Conservation (phyloP, 1,284 basidiomycete species). For the Tremellales sp. region DNA sequence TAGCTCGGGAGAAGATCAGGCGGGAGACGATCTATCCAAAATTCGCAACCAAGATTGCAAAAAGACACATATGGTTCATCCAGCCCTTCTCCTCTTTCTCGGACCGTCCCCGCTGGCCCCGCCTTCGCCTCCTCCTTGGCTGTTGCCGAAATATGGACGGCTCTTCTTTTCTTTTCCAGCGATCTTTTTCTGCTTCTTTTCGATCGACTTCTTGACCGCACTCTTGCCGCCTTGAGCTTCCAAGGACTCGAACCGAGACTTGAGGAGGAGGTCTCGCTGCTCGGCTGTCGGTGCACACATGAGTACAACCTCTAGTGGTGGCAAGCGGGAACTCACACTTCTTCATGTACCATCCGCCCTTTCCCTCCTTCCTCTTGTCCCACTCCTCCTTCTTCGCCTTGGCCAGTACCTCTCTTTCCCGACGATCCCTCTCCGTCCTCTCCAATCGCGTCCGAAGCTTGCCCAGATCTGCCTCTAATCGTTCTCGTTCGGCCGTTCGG, state of each 20-base stretch:
- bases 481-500: constrained; percentile 65
- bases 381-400: constrained; percentile 64
- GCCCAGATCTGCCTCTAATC: constrained; percentile 74
- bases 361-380: constrained; percentile 69
- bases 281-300: constrained; percentile 55
- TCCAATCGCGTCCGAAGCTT: constrained; percentile 74
- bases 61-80: too few relatives aligned
- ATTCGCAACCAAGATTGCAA: too few relatives aligned
- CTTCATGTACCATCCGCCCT: constrained; percentile 84
- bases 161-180: constrained; percentile 84
- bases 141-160: constrained; percentile 60
- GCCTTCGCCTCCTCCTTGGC: constrained; percentile 13
- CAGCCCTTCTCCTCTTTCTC: constrained; percentile 7
- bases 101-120: constrained; percentile 10
- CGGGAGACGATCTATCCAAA: too few relatives aligned
- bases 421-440: constrained; percentile 63
- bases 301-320: constrained; percentile 1
- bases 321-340: constrained; percentile 53
- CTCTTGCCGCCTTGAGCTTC: constrained; percentile 67
- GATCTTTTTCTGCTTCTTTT: constrained; percentile 82
- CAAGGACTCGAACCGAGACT: constrained; percentile 71
- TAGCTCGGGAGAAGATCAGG: too few relatives aligned
- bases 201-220: constrained; percentile 80
- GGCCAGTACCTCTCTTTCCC: constrained; percentile 64
- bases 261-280: constrained; percentile 66